Base-by-base conservation (phyloP, 2,329 filamentous ascomycete genomes). In the Phyllosticta paracitricarpa region DNA sequence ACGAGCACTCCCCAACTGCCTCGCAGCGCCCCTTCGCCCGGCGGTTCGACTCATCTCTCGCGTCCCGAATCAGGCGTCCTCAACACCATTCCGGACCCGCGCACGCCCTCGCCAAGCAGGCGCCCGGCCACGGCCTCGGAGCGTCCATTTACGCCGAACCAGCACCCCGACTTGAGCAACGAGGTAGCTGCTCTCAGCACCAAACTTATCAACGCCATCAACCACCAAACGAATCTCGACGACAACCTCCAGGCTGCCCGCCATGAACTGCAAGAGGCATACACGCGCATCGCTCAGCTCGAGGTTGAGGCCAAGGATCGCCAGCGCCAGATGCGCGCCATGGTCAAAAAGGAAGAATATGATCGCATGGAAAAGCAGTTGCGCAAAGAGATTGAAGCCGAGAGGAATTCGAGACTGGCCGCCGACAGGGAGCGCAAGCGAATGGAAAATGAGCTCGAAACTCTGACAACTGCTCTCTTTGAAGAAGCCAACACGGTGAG, bases 201-300 rank as follows among this genome's bases (percentile, higher is more conserved):
- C 56, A 99, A 99, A 75, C 85, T 99, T 65, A 93, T 99, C 68
- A 93, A 94, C 70, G 93, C 94, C 54, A 97, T 99, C 76, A 99
- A 99, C 72, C 89, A 96, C 73, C 92, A 97, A 75, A 97, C 92
- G 7, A 87, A 84, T 24, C 82, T 99, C 54, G 94, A 97, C 74
- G 94, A 99, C 73, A 89, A 85, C 10, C 80, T 99, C 19, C 88
- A 90, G 57, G 86, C 85, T 58, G 89, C 91, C 17, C 85, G 91
- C 48, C 87, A 92, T 71, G 91, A 97, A 70, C 79, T 97, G 55
- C 90, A 96, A 60, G 74, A 82, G 35, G 84, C 91, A 8, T 83
- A 82, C 63, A 83, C 87, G 56, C 83, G 82, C 67, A 83, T 95
- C 59, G 80, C 79, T 59, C 79, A 85, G 57, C 77, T 97, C 19